Evolutionary conservation across 441 rosid genomes (phyloP), one percentile per base, ranked within the genome.

Genomic region (Eutrema salsugineum): DNA sequence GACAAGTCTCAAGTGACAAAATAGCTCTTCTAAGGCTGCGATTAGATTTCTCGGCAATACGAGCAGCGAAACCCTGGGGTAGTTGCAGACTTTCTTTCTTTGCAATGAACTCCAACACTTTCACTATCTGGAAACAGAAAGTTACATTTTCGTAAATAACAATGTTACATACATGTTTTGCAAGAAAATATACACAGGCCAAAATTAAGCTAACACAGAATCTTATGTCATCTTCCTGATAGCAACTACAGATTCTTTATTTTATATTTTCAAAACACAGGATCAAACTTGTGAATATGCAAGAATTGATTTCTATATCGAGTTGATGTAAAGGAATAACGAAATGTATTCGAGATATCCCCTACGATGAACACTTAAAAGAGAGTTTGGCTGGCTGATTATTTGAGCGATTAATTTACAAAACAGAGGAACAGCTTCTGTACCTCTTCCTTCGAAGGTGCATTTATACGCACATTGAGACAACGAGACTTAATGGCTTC

Each of bases 401-500:
- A n/a, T 61, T 19, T 19, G 67, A 36, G 33, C 22, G 36, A 47
- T 44, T 47, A 49, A 39, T 59, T 20, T 58, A 61, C 15, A 55
- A 61, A 66, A 32, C 42, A 70, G 38, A 51, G 35, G 44, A 49
- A 12, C 44, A 78, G 55, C 16, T 67, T 77, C 8, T 70, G 19
- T 70, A 93, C 99, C 97, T 89, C 84, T 70, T 89, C 97, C 68
- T 88, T 87, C 12, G 88, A 75, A 27, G 99, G 97, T 67, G 96
- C 83, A 86, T 84, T 90, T 70, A 95, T 75, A 50, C 91, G 85
- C 59, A 95, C 82, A 80, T 95, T 95, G 75, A 95, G 86, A 80
- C 98, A 95, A 14, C 98, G 97, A 69, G 98, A 95, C 54, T 94
- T 86, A 60, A 94, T 94, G 39, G 99, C 99, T 82, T 94, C 97